Percentiles rank a stretch among this genome's conserved stretches.
phyloP scores from a whole-genome alignment of 2,329 filamentous ascomycete species.

The Colletotrichum chrysophilum region DNA sequence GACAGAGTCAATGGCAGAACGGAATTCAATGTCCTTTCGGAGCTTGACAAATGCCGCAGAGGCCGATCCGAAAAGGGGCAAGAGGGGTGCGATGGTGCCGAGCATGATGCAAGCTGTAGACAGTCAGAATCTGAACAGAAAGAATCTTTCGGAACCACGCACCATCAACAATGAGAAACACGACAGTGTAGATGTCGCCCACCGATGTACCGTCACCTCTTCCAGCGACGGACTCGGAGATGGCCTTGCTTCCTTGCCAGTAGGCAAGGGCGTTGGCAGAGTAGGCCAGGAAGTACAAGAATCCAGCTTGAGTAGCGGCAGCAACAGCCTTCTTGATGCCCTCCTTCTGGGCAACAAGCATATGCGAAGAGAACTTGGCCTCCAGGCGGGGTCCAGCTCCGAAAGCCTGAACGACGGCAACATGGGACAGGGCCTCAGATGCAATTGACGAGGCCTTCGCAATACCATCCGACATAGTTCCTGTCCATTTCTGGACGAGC shows the following conservation, averaged over 20 bases:
- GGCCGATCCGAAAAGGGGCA: slow-evolving; percentile 65
- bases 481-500: slow-evolving; percentile 52
- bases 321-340: slow-evolving; percentile 64
- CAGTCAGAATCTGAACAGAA: slow-evolving; percentile 38
- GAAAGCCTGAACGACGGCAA: slow-evolving; percentile 61
- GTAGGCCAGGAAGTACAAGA: slow-evolving; percentile 72
- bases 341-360: slow-evolving; percentile 53
- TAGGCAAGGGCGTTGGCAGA: slow-evolving; percentile 71
- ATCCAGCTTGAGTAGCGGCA: slow-evolving; percentile 62
- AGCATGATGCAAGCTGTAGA: slow-evolving; percentile 61
- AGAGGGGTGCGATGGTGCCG: slow-evolving; percentile 65
- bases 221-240: slow-evolving; percentile 42
- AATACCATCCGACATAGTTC: slow-evolving; percentile 48
- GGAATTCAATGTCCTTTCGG: slow-evolving; percentile 60
- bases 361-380: slow-evolving; percentile 56
- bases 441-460: slow-evolving; percentile 59
- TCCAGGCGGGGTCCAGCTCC: slow-evolving; percentile 57
- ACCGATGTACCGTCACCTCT: slow-evolving; percentile 39
- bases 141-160: slow-evolving; percentile 27
- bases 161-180: slow-evolving; percentile 68
- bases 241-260: slow-evolving; percentile 67
- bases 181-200: slow-evolving; percentile 64
- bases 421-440: slow-evolving; percentile 58
- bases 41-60: slow-evolving; percentile 64
- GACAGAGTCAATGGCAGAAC: slow-evolving; percentile 48